A percentile compares a stretch with the other conserved stretches of the same genome.
These are phyloP conservation scores for Lolium rigidum DNA, from an alignment of 176 grass and related monocot species.

Conservation along the genomic window DNA sequence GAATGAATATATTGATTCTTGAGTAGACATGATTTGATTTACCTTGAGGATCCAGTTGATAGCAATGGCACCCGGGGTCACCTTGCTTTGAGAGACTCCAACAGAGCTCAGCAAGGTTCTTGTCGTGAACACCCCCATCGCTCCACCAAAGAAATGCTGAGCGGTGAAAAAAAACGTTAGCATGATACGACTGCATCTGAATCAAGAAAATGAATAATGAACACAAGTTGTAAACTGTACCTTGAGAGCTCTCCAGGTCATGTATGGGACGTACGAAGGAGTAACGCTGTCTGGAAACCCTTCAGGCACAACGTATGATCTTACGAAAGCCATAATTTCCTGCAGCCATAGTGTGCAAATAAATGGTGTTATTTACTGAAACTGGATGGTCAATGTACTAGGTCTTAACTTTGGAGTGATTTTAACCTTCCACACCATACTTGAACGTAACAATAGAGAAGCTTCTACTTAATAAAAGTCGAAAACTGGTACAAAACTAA, in stretches of 20 bases:
- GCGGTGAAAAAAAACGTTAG: slow-evolving; percentile 10
- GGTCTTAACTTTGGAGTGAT: not conserved
- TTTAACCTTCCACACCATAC: not conserved
- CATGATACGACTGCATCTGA: not conserved
- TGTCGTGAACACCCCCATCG: slow-evolving; percentile 98
- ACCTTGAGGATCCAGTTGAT: slow-evolving; percentile 99
- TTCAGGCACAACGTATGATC: slow-evolving; percentile 98
- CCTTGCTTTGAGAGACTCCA: slow-evolving; percentile 94
- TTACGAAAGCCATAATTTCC: slow-evolving; percentile 92
- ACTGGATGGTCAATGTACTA: not conserved
- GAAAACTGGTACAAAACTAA: not conserved
- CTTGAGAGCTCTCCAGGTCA: slow-evolving; percentile 97
- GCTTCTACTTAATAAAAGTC: not conserved
- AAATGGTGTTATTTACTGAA: slow-evolving; percentile 16
- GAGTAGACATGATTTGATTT: slow-evolving; percentile 35
- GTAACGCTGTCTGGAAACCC: slow-evolving; percentile 97
- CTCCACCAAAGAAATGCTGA: slow-evolving; percentile 99
- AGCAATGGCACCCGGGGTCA: slow-evolving; percentile 87
- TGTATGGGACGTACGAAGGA: slow-evolving; percentile 98
- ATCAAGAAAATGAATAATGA: slow-evolving; percentile 14
- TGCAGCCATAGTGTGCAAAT: slow-evolving; percentile 48
- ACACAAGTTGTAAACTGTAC: slow-evolving; percentile 46
- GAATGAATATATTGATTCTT: slow-evolving; percentile 12
- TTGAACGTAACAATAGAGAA: slow-evolving; percentile 3
- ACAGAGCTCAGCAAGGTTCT: slow-evolving; percentile 90